phyloP scores from a whole-genome alignment of 169 alveolate species.

The Cryptosporidium meleagridis region DNA sequence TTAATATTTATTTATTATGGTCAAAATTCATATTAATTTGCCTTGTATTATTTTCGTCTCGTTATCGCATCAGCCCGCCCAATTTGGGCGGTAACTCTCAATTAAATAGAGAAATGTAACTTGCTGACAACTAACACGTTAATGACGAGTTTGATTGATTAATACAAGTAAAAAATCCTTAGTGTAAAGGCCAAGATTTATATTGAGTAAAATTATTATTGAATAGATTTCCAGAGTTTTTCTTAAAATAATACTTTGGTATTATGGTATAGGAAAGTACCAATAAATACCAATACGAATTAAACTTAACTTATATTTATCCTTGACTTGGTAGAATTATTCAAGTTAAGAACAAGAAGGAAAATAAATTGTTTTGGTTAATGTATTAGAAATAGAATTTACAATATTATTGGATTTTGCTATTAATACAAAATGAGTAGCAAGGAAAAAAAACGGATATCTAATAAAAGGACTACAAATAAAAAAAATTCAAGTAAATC shows the following conservation, averaged over 20 bases:
- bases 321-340: neutral
- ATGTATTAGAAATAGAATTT: neutral
- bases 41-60: neutral
- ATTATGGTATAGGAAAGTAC: neutral
- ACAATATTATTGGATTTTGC: neutral
- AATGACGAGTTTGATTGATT: neutral
- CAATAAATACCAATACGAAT: neutral
- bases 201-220: neutral
- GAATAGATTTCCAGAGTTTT: neutral
- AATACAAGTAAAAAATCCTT: no score
- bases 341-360: neutral
- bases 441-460: neutral
- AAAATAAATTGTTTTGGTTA: neutral
- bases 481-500: neutral
- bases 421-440: neutral
- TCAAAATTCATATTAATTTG: no score
- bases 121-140: neutral
- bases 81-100: neutral
- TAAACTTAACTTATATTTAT: neutral
- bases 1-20: no score
- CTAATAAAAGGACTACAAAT: neutral
- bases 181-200: neutral
- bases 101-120: neutral
- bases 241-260: neutral
- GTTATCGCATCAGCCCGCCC: neutral